Evolutionary conservation across 176 grass and related monocot species (phyloP).

Genomic region (Oryza longistaminata): DNA sequence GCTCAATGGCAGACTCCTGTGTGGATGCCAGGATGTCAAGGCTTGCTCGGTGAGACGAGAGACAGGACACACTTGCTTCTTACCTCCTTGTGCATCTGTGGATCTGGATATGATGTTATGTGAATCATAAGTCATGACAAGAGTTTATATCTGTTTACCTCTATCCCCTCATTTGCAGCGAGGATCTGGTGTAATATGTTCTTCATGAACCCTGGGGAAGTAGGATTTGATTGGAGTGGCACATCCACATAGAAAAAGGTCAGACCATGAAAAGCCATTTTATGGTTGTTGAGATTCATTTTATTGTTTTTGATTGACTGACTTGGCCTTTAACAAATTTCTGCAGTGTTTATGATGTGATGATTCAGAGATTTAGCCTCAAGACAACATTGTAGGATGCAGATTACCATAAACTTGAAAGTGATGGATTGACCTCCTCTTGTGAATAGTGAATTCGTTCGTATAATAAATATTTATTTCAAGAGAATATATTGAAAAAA

Average conservation of each 20-base stretch:
- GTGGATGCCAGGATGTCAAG: constrained; percentile 62
- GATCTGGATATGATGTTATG: neutral
- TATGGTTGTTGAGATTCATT: neutral
- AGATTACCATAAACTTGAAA: neutral
- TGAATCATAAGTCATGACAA: neutral
- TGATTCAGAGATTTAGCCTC: neutral
- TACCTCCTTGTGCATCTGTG: neutral
- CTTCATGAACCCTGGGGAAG: constrained; percentile 9
- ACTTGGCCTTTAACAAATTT: neutral
- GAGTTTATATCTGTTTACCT: neutral
- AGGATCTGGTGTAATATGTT: constrained; percentile 43
- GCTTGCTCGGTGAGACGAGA: constrained; percentile 49
- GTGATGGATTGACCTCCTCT: neutral
- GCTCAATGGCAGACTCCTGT: constrained; percentile 70
- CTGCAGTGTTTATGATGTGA: neutral
- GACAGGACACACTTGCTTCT: neutral
- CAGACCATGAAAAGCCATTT: neutral
- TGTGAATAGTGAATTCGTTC: neutral
- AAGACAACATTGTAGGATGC: neutral
- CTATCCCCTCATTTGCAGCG: no score
- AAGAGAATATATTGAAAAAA: neutral
- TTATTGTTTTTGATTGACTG: neutral
- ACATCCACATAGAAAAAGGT: neutral
- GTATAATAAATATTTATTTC: neutral
- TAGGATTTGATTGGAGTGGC: neutral